phyloP scores from a whole-genome alignment of 805 yeast species.

The Metschnikowia similis region DNA sequence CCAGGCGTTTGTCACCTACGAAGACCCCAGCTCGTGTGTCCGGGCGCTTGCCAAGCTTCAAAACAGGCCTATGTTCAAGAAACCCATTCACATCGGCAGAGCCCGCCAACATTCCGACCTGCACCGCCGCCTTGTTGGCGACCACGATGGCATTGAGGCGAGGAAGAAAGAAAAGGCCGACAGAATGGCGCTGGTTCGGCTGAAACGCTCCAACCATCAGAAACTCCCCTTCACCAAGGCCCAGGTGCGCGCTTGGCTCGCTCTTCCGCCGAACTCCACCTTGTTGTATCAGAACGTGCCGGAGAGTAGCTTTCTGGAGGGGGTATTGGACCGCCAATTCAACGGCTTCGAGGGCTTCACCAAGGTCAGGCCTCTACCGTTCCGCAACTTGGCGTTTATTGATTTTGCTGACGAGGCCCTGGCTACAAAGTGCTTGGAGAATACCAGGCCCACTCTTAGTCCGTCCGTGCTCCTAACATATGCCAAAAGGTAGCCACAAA shows the following conservation, averaged over 20 bases:
- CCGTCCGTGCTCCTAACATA: conserved; percentile 24
- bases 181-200: conserved; percentile 11
- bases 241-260: conserved; percentile 15
- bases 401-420: conserved; percentile 60
- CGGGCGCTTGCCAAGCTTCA: conserved; percentile 43
- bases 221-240: conserved; percentile 9
- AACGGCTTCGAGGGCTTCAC: conserved; percentile 53
- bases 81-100: conserved; percentile 43
- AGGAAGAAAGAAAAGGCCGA: conserved; percentile 21
- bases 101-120: conserved; percentile 46
- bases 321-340: conserved; percentile 44
- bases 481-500: conserved; percentile 26
- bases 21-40: conserved; percentile 36
- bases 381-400: conserved; percentile 71
- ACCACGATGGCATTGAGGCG: conserved; percentile 8
- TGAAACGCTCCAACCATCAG: background rate
- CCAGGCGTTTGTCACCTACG: conserved; percentile 73
- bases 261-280: conserved; percentile 63
- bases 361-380: conserved; percentile 61
- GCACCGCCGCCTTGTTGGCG: conserved; percentile 10
- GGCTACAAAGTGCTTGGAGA: conserved; percentile 39
- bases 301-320: conserved; percentile 21
- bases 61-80: conserved; percentile 41
- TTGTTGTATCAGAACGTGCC: conserved; percentile 68
- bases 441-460: conserved; percentile 19